Evolutionary conservation across 2,329 filamentous ascomycete genomes (phyloP).

Genomic region (Fusarium ramigenum): DNA sequence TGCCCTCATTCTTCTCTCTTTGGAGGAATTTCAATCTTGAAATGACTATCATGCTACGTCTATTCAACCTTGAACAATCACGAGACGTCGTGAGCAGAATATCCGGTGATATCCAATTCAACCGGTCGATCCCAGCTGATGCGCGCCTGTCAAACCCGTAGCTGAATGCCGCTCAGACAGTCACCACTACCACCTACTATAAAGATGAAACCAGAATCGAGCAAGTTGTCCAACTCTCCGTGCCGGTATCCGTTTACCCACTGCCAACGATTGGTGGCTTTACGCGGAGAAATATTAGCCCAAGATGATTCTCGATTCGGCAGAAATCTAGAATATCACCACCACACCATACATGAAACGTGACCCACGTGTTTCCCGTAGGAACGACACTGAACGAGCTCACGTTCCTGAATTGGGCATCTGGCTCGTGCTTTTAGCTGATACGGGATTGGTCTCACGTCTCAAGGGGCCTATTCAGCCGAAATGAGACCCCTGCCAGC

Average conservation of each 20-base stretch:
- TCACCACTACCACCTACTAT: neutral
- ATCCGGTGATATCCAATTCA: neutral
- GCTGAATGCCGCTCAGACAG: neutral
- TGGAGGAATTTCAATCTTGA: neutral
- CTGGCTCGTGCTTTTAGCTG: neutral
- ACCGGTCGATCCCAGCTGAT: neutral
- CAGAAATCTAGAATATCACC: conserved; percentile 11
- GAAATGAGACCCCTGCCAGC: neutral
- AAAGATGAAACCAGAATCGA: neutral
- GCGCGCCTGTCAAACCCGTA: neutral
- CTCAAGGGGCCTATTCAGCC: neutral
- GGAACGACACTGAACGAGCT: neutral
- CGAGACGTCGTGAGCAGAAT: neutral
- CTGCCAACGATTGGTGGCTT: neutral
- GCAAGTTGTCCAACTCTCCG: neutral
- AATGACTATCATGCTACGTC: neutral
- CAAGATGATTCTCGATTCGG: neutral
- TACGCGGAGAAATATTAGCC: conserved; percentile 2
- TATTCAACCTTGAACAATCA: neutral
- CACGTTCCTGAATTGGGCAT: neutral
- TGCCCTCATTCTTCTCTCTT: neutral
- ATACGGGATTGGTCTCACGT: neutral
- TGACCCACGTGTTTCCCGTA: neutral
- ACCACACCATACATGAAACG: neutral
- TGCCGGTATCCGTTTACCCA: neutral